Evolutionary conservation across 306 rosid species (phyloP).

Genomic region (Lupinus albus): DNA sequence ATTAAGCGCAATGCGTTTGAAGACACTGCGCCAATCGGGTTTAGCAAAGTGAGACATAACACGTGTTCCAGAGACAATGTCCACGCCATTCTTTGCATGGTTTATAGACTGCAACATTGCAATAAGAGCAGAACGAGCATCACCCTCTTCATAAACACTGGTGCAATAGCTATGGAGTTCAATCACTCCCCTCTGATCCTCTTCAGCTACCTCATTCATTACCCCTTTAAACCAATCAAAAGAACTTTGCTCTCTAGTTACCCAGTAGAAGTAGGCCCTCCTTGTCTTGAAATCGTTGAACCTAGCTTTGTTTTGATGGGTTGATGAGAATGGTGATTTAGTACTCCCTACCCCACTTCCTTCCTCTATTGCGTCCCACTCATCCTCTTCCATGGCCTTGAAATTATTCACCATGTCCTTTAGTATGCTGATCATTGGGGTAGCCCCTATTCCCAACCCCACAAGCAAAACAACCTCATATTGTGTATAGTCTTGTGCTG

Average conservation of each 20-base stretch:
- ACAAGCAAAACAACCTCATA: conserved; percentile 69
- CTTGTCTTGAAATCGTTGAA: conserved; percentile 50
- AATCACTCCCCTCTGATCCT: conserved; percentile 53
- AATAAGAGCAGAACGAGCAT: conserved; percentile 78
- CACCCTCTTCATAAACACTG: conserved; percentile 72
- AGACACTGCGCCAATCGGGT: conserved; percentile 70
- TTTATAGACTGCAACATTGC: conserved; percentile 62
- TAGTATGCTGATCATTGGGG: conserved; percentile 75
- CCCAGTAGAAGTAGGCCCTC: conserved; percentile 73
- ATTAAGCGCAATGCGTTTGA: conserved; percentile 62
- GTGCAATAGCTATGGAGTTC: conserved; percentile 78
- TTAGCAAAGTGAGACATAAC: conserved; percentile 76
- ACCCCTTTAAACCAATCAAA: conserved; percentile 74
- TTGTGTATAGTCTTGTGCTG: conserved; percentile 70
- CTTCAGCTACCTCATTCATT: conserved; percentile 70
- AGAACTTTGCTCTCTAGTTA: conserved; percentile 69
- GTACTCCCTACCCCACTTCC: conserved; percentile 23
- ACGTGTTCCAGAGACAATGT: conserved; percentile 68
- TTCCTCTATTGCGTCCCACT: conserved; percentile 42
- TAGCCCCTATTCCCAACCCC: conserved; percentile 78
- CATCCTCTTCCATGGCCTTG: conserved; percentile 55
- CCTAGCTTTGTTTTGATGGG: conserved; percentile 26
- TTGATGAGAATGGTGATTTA: conserved; percentile 4
- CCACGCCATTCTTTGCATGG: conserved; percentile 67
- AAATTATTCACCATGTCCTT: conserved; percentile 64